Evolutionary conservation across 345 rosid species (phyloP).

Genomic region (Hypericum androsaemum): DNA sequence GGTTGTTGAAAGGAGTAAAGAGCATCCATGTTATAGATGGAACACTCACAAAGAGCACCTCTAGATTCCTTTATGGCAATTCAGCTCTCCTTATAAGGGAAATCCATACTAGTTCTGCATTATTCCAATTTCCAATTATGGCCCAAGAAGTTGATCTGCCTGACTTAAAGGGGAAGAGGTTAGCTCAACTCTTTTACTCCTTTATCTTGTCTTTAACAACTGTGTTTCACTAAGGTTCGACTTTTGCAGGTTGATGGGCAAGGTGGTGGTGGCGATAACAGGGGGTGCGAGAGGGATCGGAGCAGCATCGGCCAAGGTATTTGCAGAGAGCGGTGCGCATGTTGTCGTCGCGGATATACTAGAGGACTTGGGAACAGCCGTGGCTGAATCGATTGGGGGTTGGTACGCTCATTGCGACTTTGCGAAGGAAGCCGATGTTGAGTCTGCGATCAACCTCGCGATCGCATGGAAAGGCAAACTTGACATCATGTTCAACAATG

Average conservation of each 20-base stretch:
- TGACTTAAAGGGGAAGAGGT: too few relatives aligned
- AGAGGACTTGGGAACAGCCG: slow-evolving; percentile 37
- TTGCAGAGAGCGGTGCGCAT: slow-evolving; percentile 54
- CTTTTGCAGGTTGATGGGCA: slow-evolving; percentile 31
- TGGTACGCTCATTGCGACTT: slow-evolving; percentile 72
- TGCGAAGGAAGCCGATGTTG: slow-evolving; percentile 47
- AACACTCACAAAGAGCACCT: too few relatives aligned
- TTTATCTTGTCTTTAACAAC: too few relatives aligned
- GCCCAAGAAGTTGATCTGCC: too few relatives aligned
- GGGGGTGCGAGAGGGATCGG: slow-evolving; percentile 92
- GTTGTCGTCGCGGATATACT: slow-evolving; percentile 64
- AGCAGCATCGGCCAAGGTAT: slow-evolving; percentile 63
- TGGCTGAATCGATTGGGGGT: slow-evolving; percentile 57
- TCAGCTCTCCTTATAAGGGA: too few relatives aligned
- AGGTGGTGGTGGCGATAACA: slow-evolving; percentile 70
- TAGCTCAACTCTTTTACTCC: too few relatives aligned
- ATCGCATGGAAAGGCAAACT: slow-evolving; percentile 43
- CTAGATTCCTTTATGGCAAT: too few relatives aligned
- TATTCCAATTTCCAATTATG: too few relatives aligned
- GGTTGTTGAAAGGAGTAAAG: too few relatives aligned
- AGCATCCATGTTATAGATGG: too few relatives aligned
- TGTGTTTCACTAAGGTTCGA: too few relatives aligned
- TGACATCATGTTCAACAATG: slow-evolving; percentile 41
- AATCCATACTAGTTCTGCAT: too few relatives aligned
- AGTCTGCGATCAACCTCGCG: slow-evolving; percentile 47